Percentiles rank a stretch among this genome's conserved stretches.
These are phyloP conservation scores for Cryphonectria radicalis DNA, from an alignment of 2,329 filamentous ascomycete species.

Conservation along the genomic window DNA sequence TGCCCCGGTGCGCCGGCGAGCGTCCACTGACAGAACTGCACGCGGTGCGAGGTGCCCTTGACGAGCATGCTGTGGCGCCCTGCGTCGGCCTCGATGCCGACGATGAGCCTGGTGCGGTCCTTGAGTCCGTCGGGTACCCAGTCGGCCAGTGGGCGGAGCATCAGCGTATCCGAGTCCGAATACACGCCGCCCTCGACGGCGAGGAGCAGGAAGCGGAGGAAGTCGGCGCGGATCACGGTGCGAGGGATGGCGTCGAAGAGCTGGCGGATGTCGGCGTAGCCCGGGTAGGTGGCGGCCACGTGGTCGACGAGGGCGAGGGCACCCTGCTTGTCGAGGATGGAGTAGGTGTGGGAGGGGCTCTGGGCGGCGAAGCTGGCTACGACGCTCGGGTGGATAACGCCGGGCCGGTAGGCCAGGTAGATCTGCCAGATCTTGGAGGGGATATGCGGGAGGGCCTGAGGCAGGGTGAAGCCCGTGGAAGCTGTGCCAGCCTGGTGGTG, in stretches of 20 bases:
- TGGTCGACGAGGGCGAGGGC: constrained; percentile 28
- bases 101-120: constrained; percentile 33
- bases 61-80: constrained; percentile 2
- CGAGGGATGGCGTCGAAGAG: constrained; percentile 31
- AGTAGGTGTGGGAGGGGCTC: constrained; percentile 32
- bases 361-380: constrained; percentile 29
- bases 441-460: constrained; percentile 28
- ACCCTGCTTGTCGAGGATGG: constrained; percentile 31
- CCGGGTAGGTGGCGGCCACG: constrained; percentile 29
- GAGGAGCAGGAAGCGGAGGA: constrained; percentile 39
- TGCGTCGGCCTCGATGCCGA: constrained; percentile 41
- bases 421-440: constrained; percentile 36
- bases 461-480: background rate
- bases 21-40: constrained; percentile 44
- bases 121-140: constrained; percentile 35
- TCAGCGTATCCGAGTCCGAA: constrained; percentile 65
- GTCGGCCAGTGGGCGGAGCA: constrained; percentile 51
- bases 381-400: constrained; percentile 16
- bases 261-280: constrained; percentile 20
- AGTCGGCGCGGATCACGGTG: constrained; percentile 30
- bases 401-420: constrained; percentile 30
- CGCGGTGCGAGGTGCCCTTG: constrained; percentile 36
- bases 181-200: constrained; percentile 49
- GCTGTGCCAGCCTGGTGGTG: background rate
- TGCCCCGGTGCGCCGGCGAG: constrained; percentile 40